Conservation (phyloP, 345 rosid genomes). For the Salix koriyanagi region DNA sequence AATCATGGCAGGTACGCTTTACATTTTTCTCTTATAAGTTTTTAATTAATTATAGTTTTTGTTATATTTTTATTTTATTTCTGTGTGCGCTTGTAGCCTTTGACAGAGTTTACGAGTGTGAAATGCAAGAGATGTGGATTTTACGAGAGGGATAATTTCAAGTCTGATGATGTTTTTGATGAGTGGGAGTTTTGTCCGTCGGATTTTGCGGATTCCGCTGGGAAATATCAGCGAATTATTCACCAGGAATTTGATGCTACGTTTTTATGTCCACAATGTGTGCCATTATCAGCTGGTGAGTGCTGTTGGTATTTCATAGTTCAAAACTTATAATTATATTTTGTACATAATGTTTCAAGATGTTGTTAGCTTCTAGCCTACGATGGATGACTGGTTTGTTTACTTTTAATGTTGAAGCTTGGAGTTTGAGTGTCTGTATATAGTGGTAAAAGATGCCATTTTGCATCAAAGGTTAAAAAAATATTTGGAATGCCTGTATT, state of each 20-base stretch:
- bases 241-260: conserved; percentile 59
- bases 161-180: conserved; percentile 59
- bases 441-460: too few species aligned
- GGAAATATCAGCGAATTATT: conserved; percentile 44
- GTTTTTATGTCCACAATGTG: conserved; percentile 60
- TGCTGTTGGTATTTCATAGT: background rate
- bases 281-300: conserved; percentile 42
- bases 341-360: too few species aligned
- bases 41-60: background rate
- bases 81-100: conserved; percentile 42
- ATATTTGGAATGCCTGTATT: too few species aligned
- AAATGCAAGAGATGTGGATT: conserved; percentile 97
- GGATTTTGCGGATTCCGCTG: conserved; percentile 52
- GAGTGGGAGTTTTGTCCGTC: conserved; percentile 95
- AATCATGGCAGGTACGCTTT: conserved; percentile 27
- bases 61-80: background rate
- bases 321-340: too few species aligned
- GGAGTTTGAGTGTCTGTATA: too few species aligned
- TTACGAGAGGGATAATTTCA: conserved; percentile 57
- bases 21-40: background rate
- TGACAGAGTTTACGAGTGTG: conserved; percentile 46
- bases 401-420: background rate
- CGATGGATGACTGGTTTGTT: background rate
- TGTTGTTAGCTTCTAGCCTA: too few species aligned
- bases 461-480: too few species aligned